A percentile compares a stretch with the other conserved stretches of the same genome.
These are phyloP conservation scores for Tagetes erecta DNA, from an alignment of 129 eudicot species.

Conservation along the genomic window DNA sequence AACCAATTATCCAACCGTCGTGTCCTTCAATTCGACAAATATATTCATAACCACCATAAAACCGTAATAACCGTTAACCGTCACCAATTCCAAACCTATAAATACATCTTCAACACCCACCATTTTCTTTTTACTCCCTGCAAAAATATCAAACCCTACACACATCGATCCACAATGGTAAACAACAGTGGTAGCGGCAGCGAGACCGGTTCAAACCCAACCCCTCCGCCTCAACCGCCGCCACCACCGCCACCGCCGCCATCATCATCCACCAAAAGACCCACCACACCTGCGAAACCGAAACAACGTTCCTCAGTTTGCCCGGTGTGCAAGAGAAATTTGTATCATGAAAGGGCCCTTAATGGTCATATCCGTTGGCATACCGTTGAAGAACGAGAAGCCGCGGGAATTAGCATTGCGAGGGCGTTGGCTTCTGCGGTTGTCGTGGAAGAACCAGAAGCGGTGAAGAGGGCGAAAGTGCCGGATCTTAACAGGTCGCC, in stretches of 20 bases:
- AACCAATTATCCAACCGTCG: too few species aligned
- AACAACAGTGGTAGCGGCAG: not conserved
- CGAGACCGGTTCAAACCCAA: not conserved
- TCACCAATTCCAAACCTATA: not conserved
- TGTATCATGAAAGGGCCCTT: not conserved
- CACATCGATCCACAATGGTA: not conserved
- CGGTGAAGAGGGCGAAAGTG: not conserved
- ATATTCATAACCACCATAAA: too few species aligned
- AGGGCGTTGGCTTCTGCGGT: not conserved
- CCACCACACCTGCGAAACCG: not conserved
- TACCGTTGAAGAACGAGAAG: constrained; percentile 1
- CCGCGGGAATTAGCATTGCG: not conserved
- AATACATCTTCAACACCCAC: not conserved
- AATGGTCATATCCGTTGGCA: constrained; percentile 17
- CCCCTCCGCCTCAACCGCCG: not conserved
- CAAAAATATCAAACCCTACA: not conserved
- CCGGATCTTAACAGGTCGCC: constrained; percentile 9
- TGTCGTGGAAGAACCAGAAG: not conserved
- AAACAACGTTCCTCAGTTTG: not conserved
- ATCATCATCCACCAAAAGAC: not conserved
- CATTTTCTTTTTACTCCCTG: not conserved
- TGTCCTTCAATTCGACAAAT: too few species aligned
- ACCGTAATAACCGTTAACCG: not conserved
- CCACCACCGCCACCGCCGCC: not conserved
- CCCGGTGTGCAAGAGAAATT: not conserved